A percentile compares a stretch with the other conserved stretches of the same genome.
Conservation (phyloP, 225 moss, liverwort and hornwort species). For the Climacium dendroides region DNA sequence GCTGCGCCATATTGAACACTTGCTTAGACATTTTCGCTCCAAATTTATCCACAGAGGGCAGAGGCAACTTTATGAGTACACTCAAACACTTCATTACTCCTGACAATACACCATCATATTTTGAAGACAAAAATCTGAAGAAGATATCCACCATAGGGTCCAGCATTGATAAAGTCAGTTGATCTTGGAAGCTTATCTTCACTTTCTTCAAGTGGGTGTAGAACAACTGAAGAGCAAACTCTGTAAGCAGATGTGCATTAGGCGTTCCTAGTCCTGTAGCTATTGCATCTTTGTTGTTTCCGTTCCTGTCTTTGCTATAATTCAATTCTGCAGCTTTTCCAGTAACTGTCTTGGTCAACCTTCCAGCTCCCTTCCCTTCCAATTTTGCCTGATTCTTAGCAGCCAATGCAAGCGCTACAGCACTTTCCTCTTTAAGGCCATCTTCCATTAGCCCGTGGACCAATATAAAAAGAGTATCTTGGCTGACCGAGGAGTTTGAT, state of each 20-base stretch:
- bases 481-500: conserved; percentile 55
- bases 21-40: conserved; percentile 51
- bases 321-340: conserved; percentile 42
- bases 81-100: conserved; percentile 65
- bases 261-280: conserved; percentile 10
- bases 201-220: conserved; percentile 65
- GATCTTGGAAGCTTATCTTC: conserved; percentile 57
- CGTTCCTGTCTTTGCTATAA: conserved; percentile 9
- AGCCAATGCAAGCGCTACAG: conserved; percentile 30
- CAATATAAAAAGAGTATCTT: conserved; percentile 62
- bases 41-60: conserved; percentile 54
- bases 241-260: conserved; percentile 71
- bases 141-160: conserved; percentile 66
- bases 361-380: conserved; percentile 29
- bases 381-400: conserved; percentile 65
- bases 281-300: neutral
- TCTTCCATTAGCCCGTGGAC: conserved; percentile 82
- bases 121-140: conserved; percentile 61
- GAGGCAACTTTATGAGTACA: conserved; percentile 59
- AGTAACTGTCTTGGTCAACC: conserved; percentile 11
- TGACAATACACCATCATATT: conserved; percentile 70
- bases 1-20: conserved; percentile 63
- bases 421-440: conserved; percentile 65
- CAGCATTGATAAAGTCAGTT: conserved; percentile 61
- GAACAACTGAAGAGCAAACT: conserved; percentile 74